Evolutionary conservation across 2,329 filamentous ascomycete genomes (phyloP), one percentile per base, ranked within the genome.

Genomic region (Nannizziopsis arthrosporioides): DNA sequence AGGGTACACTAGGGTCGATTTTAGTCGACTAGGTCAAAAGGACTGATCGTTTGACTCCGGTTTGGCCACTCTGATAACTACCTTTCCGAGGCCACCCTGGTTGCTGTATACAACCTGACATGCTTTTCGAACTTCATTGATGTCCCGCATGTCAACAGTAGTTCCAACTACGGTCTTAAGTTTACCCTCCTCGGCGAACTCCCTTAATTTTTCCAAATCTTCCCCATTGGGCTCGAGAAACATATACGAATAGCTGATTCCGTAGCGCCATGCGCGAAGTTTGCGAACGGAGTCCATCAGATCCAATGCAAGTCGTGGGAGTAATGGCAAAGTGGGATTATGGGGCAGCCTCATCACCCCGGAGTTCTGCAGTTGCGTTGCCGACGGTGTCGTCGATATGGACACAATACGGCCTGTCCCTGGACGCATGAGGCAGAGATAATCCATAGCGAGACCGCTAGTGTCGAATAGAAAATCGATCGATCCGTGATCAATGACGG

Each of bases 391-490:
- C 0, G 60, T 66, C 12, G 62, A 58, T 30, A 69, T 60, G 19
- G 64, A 64, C 4, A 70, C 52, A 36, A 61, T 63, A 2, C 69
- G 40, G 36, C 65, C 59, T 3, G 66, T 49, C 2, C 65, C 5
- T 54, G 64, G 62, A 18, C 61, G 61, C 27, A 73, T 47, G 60
- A 70, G 69, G 66, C 67, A 50, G 64, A 76, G 63, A 30, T 63
- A 65, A 2, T 59, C 53, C 42, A 75, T 57, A 3, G 68, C 58
- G 10, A 54, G 52, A 52, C 64, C 67, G 35, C 71, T 67, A 17
- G 75, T 76, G 56, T 74, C 75, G 43, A 71, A 65, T 19, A 73
- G 65, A 46, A 77, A 68, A 53, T 78, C 75, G 2, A 77, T 68
- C 14, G 61, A 70, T 18, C 67, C 69, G 2, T 55, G 56, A 2